A percentile compares a stretch with the other conserved stretches of the same genome.
Conservation (phyloP, 306 rosid species). For the Quercus parvula region DNA sequence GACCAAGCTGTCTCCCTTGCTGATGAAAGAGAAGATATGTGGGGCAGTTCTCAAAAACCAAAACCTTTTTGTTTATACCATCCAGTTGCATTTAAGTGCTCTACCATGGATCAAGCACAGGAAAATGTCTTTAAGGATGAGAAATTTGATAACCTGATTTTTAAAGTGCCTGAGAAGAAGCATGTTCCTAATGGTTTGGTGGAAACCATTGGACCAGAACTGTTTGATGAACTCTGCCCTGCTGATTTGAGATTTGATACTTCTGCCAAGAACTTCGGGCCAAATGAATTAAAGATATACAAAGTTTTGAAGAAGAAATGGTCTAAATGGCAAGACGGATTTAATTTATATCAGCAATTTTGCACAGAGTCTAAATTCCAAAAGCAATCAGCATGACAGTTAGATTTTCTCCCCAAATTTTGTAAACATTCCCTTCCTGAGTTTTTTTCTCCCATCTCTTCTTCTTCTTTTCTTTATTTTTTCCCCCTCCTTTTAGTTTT, state of each 20-base stretch:
- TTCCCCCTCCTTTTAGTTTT: background rate
- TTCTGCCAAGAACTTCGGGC: slow-evolving; percentile 31
- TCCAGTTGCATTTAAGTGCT: slow-evolving; percentile 31
- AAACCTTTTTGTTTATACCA: slow-evolving; percentile 34
- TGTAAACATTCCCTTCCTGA: background rate
- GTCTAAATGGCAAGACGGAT: slow-evolving; percentile 48
- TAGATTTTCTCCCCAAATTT: background rate
- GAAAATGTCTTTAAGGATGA: slow-evolving; percentile 23
- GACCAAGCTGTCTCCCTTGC: slow-evolving; percentile 47
- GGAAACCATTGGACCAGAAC: slow-evolving; percentile 34
- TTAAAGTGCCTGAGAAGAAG: slow-evolving; percentile 27
- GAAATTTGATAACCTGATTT: slow-evolving; percentile 43
- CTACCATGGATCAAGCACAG: background rate
- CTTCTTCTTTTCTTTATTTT: background rate
- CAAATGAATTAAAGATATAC: slow-evolving; percentile 41
- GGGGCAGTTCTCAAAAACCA: slow-evolving; percentile 31
- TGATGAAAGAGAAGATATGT: slow-evolving; percentile 43
- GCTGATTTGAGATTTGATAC: slow-evolving; percentile 48
- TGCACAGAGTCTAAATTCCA: slow-evolving; percentile 23
- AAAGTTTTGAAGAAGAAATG: slow-evolving; percentile 45
- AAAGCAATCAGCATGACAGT: background rate
- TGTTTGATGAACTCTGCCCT: slow-evolving; percentile 56
- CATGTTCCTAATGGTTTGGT: slow-evolving; percentile 23
- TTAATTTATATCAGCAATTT: slow-evolving; percentile 36
- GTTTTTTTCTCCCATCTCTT: background rate